Conservation (phyloP, 768 basidiomycete species). For the Leucogyrophana mollusca region DNA sequence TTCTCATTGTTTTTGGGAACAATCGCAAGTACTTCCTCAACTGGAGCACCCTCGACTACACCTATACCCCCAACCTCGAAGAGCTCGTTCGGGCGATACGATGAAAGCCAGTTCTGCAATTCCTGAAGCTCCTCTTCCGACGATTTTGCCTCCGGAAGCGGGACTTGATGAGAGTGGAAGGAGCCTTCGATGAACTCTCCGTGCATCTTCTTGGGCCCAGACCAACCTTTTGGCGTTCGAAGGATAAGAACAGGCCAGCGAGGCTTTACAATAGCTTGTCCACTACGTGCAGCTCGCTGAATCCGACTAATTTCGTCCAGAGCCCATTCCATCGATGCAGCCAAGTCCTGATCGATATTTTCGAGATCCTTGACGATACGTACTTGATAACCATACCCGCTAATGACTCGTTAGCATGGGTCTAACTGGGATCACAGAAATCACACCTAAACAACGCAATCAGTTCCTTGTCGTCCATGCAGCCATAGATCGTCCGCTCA, state of each 20-base stretch:
- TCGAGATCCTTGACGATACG: slow-evolving; percentile 71
- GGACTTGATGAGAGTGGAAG: slow-evolving; percentile 88
- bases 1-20: slow-evolving; percentile 54
- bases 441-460: slow-evolving; percentile 68
- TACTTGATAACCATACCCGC: slow-evolving; percentile 87
- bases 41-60: slow-evolving; percentile 46
- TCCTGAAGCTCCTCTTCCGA: slow-evolving; percentile 58
- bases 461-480: slow-evolving; percentile 88
- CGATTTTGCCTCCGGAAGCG: slow-evolving; percentile 70
- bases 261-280: slow-evolving; percentile 81
- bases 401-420: slow-evolving; percentile 19
- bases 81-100: slow-evolving; percentile 68
- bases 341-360: slow-evolving; percentile 75
- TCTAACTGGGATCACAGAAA: neutral
- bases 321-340: slow-evolving; percentile 82
- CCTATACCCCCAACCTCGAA: slow-evolving; percentile 38
- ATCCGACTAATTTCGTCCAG: slow-evolving; percentile 70
- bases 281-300: slow-evolving; percentile 74
- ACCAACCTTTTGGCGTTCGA: slow-evolving; percentile 81
- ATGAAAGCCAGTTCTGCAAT: slow-evolving; percentile 71
- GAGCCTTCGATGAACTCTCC: slow-evolving; percentile 80
- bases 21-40: slow-evolving; percentile 53
- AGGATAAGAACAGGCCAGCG: slow-evolving; percentile 88
- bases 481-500: slow-evolving; percentile 85
- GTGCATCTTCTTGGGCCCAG: slow-evolving; percentile 62